Percentiles rank a stretch among this genome's conserved stretches.
These are phyloP conservation scores for Lithospermum erythrorhizon DNA, from an alignment of 257 asterid species.

Conservation along the genomic window DNA sequence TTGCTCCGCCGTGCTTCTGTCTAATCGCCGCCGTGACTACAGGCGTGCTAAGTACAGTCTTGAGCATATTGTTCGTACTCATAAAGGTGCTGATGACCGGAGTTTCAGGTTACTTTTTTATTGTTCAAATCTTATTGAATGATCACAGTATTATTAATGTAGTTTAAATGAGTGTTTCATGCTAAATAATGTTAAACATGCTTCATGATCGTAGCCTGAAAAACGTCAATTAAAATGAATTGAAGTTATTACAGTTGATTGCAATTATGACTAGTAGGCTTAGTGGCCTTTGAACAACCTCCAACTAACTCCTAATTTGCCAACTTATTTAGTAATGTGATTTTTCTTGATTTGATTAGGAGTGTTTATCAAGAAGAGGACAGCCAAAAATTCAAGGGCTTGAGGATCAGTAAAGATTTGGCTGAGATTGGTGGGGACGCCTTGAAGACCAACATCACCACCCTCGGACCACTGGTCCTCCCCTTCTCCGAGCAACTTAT, in stretches of 20 bases:
- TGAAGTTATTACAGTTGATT: background rate
- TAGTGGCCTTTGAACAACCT: too few relatives aligned
- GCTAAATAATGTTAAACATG: too few relatives aligned
- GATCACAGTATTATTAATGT: too few relatives aligned
- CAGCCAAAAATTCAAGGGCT: conserved; percentile 49
- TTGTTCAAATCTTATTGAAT: background rate
- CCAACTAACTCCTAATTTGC: background rate
- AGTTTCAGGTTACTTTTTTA: conserved; percentile 49
- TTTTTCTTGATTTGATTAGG: conserved; percentile 28
- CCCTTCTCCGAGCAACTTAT: conserved; percentile 75
- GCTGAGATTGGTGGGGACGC: conserved; percentile 84
- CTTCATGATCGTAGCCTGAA: too few relatives aligned
- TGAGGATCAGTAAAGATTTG: conserved; percentile 61
- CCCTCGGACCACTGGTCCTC: conserved; percentile 69
- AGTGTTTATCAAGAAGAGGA: conserved; percentile 82
- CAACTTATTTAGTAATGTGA: background rate
- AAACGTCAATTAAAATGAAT: background rate
- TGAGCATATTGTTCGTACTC: conserved; percentile 85
- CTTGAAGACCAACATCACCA: conserved; percentile 79
- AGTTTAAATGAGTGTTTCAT: too few relatives aligned
- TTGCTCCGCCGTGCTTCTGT: conserved; percentile 80
- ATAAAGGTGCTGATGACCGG: conserved; percentile 89
- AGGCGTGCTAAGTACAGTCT: conserved; percentile 72
- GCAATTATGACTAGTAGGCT: too few relatives aligned
- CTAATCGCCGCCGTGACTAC: conserved; percentile 82